Evolutionary conservation across 176 grass and related monocot species (phyloP).

Genomic region (Triticum aestivum): IWGSC_CS_RefSeq_v2.1 NC_057814.1:196489909-196490408

Average conservation of each 20-base stretch:
- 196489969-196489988: not conserved
- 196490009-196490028: conserved; percentile 3
- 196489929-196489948: too few relatives aligned
- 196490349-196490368: not conserved
- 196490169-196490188: not conserved
- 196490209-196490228: not conserved
- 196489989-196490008: not conserved
- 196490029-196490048: conserved; percentile 12
- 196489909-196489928: conserved; percentile 17
- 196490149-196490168: not conserved
- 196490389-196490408: not conserved
- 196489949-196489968: not conserved
- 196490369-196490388: not conserved
- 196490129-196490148: not conserved
- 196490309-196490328: not conserved
- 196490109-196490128: not conserved
- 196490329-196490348: not conserved
- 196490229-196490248: not conserved
- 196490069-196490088: not conserved
- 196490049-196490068: not conserved
- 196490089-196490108: not conserved
- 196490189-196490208: not conserved
- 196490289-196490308: not conserved
- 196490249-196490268: not conserved
- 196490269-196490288: not conserved